These are phyloP conservation scores for Solanum medicagineum DNA, from an alignment of 257 asterid species.

Conservation along the genomic window DNA sequence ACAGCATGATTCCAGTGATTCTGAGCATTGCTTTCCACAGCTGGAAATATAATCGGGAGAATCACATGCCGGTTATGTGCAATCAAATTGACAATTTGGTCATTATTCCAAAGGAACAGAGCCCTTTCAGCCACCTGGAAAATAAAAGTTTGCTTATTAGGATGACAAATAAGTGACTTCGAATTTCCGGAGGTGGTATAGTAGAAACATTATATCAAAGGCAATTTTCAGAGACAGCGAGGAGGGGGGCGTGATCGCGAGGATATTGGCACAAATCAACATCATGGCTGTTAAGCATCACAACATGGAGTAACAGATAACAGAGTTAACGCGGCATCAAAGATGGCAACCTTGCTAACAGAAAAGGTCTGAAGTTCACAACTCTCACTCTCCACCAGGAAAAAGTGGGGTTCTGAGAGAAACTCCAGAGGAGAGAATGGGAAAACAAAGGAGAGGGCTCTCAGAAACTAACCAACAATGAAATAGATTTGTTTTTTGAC, in stretches of 20 bases:
- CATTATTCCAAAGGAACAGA: conserved; percentile 17
- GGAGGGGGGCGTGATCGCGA: background rate
- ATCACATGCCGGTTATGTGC: conserved; percentile 61
- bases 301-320: background rate
- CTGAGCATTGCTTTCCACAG: conserved; percentile 53
- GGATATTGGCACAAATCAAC: background rate
- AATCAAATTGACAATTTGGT: conserved; percentile 46
- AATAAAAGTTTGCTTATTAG: background rate
- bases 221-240: background rate
- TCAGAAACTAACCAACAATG: background rate
- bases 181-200: background rate
- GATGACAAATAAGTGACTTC: background rate
- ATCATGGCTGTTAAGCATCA: background rate
- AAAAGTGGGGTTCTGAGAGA: background rate
- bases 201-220: background rate
- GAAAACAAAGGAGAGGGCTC: background rate
- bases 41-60: conserved; percentile 68
- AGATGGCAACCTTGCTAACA: background rate
- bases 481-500: background rate
- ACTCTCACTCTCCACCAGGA: background rate
- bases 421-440: background rate
- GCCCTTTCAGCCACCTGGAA: conserved; percentile 89
- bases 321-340: background rate
- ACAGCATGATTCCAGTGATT: conserved; percentile 82
- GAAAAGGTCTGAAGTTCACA: background rate